A percentile compares a stretch with the other conserved stretches of the same genome.
Conservation (phyloP, 257 asterid species). For the Echium plantagineum region DNA sequence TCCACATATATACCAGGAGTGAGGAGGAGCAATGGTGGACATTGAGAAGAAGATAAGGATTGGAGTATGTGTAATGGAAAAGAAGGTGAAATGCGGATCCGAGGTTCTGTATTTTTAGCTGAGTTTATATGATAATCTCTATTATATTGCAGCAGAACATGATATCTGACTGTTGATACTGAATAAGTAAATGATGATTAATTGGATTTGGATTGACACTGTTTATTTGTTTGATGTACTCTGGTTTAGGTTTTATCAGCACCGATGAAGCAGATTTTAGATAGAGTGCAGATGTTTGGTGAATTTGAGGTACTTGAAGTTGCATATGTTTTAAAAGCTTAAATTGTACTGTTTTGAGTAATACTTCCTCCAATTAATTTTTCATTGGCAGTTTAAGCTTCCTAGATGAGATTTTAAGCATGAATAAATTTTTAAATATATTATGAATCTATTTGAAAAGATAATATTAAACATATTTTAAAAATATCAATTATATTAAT, state of each 20-base stretch:
- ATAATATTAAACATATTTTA: too few relatives aligned
- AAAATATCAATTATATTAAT: too few relatives aligned
- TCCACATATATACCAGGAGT: background rate
- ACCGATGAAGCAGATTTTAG: slow-evolving; percentile 88
- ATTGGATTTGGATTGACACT: background rate
- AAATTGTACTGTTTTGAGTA: too few relatives aligned
- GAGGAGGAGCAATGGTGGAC: slow-evolving; percentile 18
- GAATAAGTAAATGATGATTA: slow-evolving; percentile 5
- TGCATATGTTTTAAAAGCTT: background rate
- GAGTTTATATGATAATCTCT: slow-evolving; percentile 6
- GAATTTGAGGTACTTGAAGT: slow-evolving; percentile 63
- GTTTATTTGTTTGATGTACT: background rate
- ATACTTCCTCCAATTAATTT: too few relatives aligned
- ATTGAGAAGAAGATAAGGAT: slow-evolving; percentile 41
- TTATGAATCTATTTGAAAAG: background rate
- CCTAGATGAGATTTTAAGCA: too few relatives aligned
- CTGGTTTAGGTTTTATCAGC: slow-evolving; percentile 50
- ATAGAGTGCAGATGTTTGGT: slow-evolving; percentile 76
- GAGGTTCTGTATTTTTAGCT: slow-evolving; percentile 58
- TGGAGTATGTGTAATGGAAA: slow-evolving; percentile 98
- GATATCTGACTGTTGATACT: slow-evolving; percentile 12
- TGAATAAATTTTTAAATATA: background rate
- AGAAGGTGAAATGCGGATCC: slow-evolving; percentile 99
- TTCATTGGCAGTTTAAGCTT: too few relatives aligned
- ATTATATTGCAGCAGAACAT: slow-evolving; percentile 14